Percentiles rank a stretch among this genome's conserved stretches.
These are phyloP conservation scores for Colletotrichum musae DNA, from an alignment of 2,329 filamentous ascomycete species.

Conservation along the genomic window DNA sequence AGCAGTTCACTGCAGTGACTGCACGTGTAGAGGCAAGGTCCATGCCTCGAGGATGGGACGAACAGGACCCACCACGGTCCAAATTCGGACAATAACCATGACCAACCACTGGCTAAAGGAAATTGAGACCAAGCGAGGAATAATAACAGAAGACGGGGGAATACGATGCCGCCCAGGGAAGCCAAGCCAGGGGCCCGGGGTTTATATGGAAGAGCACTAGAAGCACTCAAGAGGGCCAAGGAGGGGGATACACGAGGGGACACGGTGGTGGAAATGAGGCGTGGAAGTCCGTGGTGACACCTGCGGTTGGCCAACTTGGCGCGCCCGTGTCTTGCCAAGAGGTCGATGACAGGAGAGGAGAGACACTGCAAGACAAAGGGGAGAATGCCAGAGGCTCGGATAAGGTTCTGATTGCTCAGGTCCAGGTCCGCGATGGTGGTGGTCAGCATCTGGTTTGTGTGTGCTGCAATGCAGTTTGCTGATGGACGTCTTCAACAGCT, in stretches of 20 bases:
- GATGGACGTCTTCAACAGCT: no score
- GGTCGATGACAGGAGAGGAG: background rate
- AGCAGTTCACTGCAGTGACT: background rate
- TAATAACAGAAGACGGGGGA: conserved; percentile 25
- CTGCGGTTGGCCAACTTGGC: background rate
- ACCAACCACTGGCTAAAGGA: conserved; percentile 29
- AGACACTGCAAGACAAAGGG: background rate
- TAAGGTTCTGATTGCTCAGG: conserved; percentile 30
- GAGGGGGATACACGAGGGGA: background rate
- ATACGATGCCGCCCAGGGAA: conserved; percentile 28
- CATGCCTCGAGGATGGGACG: conserved; percentile 33
- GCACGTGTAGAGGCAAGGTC: background rate
- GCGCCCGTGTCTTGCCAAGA: background rate
- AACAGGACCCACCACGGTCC: conserved; percentile 19
- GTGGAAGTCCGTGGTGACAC: conserved; percentile 10
- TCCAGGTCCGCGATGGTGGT: conserved; percentile 8
- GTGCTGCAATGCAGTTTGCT: no score
- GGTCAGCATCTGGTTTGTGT: no score
- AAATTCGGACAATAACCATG: conserved; percentile 17
- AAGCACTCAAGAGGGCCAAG: background rate
- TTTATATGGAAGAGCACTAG: conserved; percentile 12
- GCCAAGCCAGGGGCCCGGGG: conserved; percentile 25
- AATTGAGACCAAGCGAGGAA: conserved; percentile 38
- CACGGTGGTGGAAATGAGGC: background rate
- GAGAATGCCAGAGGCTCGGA: background rate